A percentile compares a stretch with the other conserved stretches of the same genome.
These are phyloP conservation scores for Pulveroboletus sp. DNA, from an alignment of 768 basidiomycete species.

Conservation along the genomic window DNA sequence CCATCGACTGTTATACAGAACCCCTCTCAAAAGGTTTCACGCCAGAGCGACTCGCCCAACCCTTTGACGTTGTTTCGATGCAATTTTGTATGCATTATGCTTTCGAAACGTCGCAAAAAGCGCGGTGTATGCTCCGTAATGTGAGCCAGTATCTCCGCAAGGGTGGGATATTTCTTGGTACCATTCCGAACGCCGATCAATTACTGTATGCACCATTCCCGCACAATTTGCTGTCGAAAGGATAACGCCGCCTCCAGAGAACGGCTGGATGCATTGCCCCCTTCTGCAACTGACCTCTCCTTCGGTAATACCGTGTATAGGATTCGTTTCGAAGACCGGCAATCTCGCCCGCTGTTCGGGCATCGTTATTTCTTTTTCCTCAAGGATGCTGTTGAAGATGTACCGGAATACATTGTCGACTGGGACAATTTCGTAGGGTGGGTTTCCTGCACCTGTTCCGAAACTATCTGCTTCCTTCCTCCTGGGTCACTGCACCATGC, in stretches of 20 bases:
- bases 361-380: slow-evolving; percentile 94
- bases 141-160: slow-evolving; percentile 72
- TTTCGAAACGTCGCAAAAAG: slow-evolving; percentile 86
- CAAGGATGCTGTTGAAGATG: slow-evolving; percentile 92
- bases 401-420: slow-evolving; percentile 94
- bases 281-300: slow-evolving; percentile 61
- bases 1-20: slow-evolving; percentile 84
- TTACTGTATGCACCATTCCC: slow-evolving; percentile 59
- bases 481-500: background rate
- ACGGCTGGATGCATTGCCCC: slow-evolving; percentile 66
- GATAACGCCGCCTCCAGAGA: slow-evolving; percentile 43
- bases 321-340: slow-evolving; percentile 78
- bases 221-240: slow-evolving; percentile 2
- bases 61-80: slow-evolving; percentile 95
- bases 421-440: slow-evolving; percentile 92
- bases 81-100: slow-evolving; percentile 99
- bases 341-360: slow-evolving; percentile 65
- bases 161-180: slow-evolving; percentile 96
- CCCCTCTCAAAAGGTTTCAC: slow-evolving; percentile 68
- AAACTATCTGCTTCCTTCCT: background rate
- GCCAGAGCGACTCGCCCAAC: slow-evolving; percentile 52
- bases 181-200: slow-evolving; percentile 84
- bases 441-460: slow-evolving; percentile 20
- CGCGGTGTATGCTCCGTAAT: slow-evolving; percentile 89
- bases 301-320: slow-evolving; percentile 92